Conservation (phyloP, 1,284 basidiomycete species). For the Tilletia walkeri region DNA sequence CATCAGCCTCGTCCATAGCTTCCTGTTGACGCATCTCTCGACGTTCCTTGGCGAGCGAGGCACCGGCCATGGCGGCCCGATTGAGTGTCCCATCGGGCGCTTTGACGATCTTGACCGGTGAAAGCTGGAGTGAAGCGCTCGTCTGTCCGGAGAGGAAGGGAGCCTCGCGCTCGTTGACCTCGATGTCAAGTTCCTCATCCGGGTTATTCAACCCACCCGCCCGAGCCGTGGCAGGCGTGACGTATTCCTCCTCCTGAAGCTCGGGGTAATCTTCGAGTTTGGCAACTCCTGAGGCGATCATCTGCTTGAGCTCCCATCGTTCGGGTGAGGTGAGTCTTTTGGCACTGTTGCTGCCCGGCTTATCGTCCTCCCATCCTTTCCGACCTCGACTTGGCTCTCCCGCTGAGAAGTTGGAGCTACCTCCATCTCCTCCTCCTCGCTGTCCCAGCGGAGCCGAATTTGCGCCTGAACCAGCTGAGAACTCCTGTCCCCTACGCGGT, state of each 20-base stretch:
- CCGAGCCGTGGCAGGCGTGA: constrained; percentile 38
- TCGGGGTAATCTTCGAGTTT: constrained; percentile 94
- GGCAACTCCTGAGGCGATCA: constrained; percentile 91
- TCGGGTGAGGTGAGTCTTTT: constrained; percentile 94
- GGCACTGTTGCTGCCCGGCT: constrained; percentile 58
- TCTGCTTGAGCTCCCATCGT: constrained; percentile 98
- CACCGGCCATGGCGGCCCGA: constrained; percentile 87
- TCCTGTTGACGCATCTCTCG: constrained; percentile 91
- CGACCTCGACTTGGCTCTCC: constrained; percentile 5
- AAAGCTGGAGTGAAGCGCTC: constrained; percentile 87
- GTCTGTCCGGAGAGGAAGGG: constrained; percentile 95
- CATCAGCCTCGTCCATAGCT: constrained; percentile 88
- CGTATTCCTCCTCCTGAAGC: constrained; percentile 68
- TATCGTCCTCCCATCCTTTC: constrained; percentile 30
- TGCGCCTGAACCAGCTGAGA: constrained; percentile 56
- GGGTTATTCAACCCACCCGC: constrained; percentile 32
- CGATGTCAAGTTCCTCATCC: constrained; percentile 82
- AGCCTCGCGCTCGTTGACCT: constrained; percentile 94
- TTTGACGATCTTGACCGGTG: constrained; percentile 83
- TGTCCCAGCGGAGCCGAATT: constrained; percentile 58
- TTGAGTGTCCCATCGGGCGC: constrained; percentile 72
- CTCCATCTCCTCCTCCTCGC: constrained; percentile 21
- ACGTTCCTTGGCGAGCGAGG: constrained; percentile 88
- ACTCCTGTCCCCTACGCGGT: constrained; percentile 29
- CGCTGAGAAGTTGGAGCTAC: background rate